phyloP scores from a whole-genome alignment of 768 basidiomycete species.

The Leccinum fibrillosum region DNA sequence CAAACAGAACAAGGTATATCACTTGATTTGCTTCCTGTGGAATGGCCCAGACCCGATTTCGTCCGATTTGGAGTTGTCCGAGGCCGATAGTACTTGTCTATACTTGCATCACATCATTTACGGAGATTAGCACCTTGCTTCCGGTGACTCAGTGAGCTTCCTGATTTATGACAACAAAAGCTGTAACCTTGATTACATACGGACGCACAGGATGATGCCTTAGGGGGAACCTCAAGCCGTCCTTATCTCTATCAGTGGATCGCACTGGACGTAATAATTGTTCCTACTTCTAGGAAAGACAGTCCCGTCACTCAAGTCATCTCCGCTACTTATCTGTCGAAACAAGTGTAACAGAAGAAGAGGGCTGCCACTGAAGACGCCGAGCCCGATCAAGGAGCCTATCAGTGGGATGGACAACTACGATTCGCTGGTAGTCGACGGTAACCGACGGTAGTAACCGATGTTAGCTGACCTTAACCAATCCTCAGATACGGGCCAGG shows the following conservation, averaged over 20 bases:
- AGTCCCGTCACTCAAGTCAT: background rate
- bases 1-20: constrained; percentile 4
- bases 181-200: background rate
- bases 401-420: no score
- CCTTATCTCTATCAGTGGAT: background rate
- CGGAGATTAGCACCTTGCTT: background rate
- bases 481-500: background rate
- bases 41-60: background rate
- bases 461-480: no score
- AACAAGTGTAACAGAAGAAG: background rate
- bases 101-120: background rate
- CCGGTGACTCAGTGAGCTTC: background rate
- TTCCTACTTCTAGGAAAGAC: background rate
- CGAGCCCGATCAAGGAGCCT: background rate
- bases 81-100: background rate
- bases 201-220: background rate
- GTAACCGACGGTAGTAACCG: no score
- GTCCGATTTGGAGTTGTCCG: background rate
- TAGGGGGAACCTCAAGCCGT: background rate
- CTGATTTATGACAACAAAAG: background rate
- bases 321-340: background rate
- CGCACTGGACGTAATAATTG: background rate
- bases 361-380: background rate
- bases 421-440: no score
- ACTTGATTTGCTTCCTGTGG: constrained; percentile 6